These are phyloP conservation scores for Coprinellus micaceus DNA, from an alignment of 768 basidiomycete genomes.

Conservation along the genomic window DNA sequence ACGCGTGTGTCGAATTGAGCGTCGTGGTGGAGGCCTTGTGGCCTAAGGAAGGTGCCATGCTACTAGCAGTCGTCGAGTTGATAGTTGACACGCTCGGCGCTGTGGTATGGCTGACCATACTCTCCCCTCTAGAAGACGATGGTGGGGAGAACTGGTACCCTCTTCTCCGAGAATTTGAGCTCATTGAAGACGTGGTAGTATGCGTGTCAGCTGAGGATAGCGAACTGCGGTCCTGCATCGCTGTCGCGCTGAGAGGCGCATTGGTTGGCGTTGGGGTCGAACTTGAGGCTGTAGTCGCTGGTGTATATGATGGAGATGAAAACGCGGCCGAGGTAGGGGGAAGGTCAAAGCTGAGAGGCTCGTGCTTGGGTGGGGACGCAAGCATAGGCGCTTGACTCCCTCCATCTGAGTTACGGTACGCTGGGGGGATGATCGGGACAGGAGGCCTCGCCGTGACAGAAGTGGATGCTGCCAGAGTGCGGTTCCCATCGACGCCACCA, in stretches of 20 bases:
- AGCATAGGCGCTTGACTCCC: too few relatives aligned
- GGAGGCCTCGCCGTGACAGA: too few relatives aligned
- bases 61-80: neutral
- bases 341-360: neutral
- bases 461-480: too few relatives aligned
- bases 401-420: too few relatives aligned
- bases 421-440: too few relatives aligned
- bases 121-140: neutral
- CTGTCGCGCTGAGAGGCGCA: neutral
- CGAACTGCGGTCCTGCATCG: constrained; percentile 1
- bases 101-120: neutral
- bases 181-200: constrained; percentile 6
- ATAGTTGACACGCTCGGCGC: constrained; percentile 1
- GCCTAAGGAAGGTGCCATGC: neutral
- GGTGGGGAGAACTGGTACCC: constrained; percentile 4
- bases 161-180: constrained; percentile 7
- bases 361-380: too few relatives aligned
- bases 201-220: constrained; percentile 4
- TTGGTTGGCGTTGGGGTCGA: neutral
- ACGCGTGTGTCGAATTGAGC: neutral
- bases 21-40: neutral
- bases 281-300: neutral
- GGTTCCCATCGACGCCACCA: too few relatives aligned
- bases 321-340: neutral
- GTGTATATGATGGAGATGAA: neutral